phyloP scores from a whole-genome alignment of 306 rosid genomes.

The Trifolium dubium region DNA sequence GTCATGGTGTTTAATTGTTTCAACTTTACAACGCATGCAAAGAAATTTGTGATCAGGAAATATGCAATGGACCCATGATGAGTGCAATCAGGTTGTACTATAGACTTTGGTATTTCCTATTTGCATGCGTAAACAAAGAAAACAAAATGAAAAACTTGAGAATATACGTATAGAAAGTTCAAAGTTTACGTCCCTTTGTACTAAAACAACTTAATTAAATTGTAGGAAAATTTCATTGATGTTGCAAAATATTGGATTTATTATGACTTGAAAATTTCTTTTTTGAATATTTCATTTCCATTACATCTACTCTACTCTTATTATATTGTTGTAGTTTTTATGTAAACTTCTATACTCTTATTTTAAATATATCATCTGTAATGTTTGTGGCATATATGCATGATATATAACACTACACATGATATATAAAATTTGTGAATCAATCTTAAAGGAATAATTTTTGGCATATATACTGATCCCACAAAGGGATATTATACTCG shows the following conservation, averaged over 20 bases:
- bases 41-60: slow-evolving; percentile 49
- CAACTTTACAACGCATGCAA: slow-evolving; percentile 56
- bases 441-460: too few species aligned
- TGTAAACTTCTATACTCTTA: too few species aligned
- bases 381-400: too few species aligned
- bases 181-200: not conserved
- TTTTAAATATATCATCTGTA: too few species aligned
- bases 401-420: too few species aligned
- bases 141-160: not conserved
- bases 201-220: not conserved
- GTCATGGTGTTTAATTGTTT: not conserved
- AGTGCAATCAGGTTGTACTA: slow-evolving; percentile 30
- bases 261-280: too few species aligned
- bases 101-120: slow-evolving; percentile 37
- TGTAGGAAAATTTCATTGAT: not conserved
- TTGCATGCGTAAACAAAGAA: not conserved
- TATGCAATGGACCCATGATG: slow-evolving; percentile 30
- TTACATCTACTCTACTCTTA: too few species aligned
- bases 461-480: too few species aligned
- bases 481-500: too few species aligned
- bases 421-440: too few species aligned
- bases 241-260: not conserved
- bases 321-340: too few species aligned
- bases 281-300: too few species aligned
- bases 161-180: not conserved